phyloP scores from a whole-genome alignment of 306 rosid genomes.

The Prunus fruticosa region DNA sequence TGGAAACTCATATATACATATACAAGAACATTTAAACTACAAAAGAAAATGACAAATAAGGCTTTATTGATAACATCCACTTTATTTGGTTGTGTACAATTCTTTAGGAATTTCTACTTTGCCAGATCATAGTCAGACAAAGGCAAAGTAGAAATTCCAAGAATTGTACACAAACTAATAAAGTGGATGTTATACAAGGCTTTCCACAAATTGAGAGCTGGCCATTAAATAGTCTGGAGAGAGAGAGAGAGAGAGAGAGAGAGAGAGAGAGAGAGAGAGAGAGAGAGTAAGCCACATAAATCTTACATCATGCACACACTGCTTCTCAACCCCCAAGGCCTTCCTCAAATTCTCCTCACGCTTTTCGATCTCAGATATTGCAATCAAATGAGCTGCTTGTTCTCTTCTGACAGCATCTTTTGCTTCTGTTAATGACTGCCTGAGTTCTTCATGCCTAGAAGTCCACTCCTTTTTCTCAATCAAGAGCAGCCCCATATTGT shows the following conservation, averaged over 20 bases:
- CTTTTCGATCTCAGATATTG: conserved; percentile 70
- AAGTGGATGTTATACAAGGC: not conserved
- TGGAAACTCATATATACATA: not conserved
- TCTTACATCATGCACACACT: conserved; percentile 94
- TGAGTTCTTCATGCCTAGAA: conserved; percentile 54
- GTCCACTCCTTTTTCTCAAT: conserved; percentile 96
- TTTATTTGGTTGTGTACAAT: too few relatives aligned
- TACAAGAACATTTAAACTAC: not conserved
- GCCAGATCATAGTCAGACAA: not conserved
- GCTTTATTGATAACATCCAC: not conserved
- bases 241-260: not conserved
- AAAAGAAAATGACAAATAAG: not conserved
- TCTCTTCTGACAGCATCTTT: conserved; percentile 66
- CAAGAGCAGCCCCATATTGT: conserved; percentile 94
- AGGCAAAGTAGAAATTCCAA: not conserved
- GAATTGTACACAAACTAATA: not conserved
- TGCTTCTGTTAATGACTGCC: conserved; percentile 52
- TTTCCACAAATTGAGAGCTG: not conserved
- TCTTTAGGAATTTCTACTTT: not conserved
- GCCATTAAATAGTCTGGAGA: not conserved
- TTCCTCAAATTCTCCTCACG: conserved; percentile 80
- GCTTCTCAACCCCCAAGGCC: conserved; percentile 95
- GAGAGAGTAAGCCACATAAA: conserved; percentile 13
- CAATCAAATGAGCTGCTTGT: conserved; percentile 67
- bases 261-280: too few relatives aligned